Evolutionary conservation across 1,139 yeast genomes (phyloP).

Genomic region (Pichia sp.): DNA sequence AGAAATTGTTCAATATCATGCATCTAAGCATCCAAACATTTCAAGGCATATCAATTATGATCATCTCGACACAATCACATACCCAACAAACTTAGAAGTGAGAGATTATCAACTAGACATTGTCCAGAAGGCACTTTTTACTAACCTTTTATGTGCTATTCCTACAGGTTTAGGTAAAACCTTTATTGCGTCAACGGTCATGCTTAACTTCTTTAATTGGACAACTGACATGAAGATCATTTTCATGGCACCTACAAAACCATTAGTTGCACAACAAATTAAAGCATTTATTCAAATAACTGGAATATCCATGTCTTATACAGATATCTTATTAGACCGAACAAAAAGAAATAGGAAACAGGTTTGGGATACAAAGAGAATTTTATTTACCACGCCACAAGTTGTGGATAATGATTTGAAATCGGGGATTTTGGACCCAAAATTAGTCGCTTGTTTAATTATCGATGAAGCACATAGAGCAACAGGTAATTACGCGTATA

Average conservation of each 20-base stretch:
- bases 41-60: conserved; percentile 28
- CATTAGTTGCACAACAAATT: conserved; percentile 95
- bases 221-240: conserved; percentile 66
- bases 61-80: conserved; percentile 50
- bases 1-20: conserved; percentile 34
- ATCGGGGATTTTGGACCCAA: conserved; percentile 71
- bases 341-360: conserved; percentile 57
- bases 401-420: conserved; percentile 87
- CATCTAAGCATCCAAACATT: conserved; percentile 42
- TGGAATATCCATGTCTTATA: conserved; percentile 69
- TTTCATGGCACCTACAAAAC: conserved; percentile 96
- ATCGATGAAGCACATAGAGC: conserved; percentile 97
- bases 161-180: conserved; percentile 99
- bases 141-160: conserved; percentile 78
- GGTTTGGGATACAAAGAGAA: conserved; percentile 70
- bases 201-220: conserved; percentile 89
- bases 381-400: conserved; percentile 94
- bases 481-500: conserved; percentile 83
- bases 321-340: conserved; percentile 78
- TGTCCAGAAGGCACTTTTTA: conserved; percentile 62
- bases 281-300: conserved; percentile 87
- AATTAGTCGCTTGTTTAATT: conserved; percentile 65
- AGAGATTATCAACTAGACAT: conserved; percentile 87
- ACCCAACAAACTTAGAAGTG: conserved; percentile 78
- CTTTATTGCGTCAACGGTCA: conserved; percentile 89